A percentile compares a stretch with the other conserved stretches of the same genome.
phyloP scores from a whole-genome alignment of 2,329 filamentous ascomycete species.

The Stachybotrys chartarum region DNA sequence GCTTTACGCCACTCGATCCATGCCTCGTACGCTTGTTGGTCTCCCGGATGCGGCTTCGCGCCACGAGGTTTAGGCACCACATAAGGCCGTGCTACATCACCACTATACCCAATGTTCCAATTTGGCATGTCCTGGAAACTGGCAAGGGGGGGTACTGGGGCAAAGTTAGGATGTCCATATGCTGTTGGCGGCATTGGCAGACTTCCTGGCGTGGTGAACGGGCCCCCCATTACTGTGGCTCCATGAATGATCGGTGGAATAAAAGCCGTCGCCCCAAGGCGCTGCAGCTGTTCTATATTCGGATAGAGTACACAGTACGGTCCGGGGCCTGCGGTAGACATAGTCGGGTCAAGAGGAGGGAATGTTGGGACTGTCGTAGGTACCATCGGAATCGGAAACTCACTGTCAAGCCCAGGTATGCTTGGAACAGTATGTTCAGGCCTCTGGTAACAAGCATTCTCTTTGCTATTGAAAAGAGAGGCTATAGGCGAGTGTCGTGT shows the following conservation, averaged over 20 bases:
- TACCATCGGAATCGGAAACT: neutral
- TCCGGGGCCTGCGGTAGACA: neutral
- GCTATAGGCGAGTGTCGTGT: neutral
- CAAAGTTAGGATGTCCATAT: neutral
- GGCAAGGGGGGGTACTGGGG: neutral
- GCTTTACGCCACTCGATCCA: slow-evolving; percentile 43
- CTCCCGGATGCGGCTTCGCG: slow-evolving; percentile 25
- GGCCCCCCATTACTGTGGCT: neutral
- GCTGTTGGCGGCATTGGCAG: no score
- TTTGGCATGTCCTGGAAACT: neutral
- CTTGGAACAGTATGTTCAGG: neutral
- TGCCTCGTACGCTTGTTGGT: slow-evolving; percentile 39
- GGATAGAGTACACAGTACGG: neutral
- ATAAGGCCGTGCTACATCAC: slow-evolving; percentile 1
- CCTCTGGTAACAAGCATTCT: neutral
- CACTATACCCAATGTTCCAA: neutral
- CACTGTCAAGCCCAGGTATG: neutral
- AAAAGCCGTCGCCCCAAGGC: neutral
- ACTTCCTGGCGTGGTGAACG: neutral
- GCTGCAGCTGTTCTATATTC: neutral
- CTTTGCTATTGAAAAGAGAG: neutral
- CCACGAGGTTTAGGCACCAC: slow-evolving; percentile 31
- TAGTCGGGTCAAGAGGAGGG: neutral
- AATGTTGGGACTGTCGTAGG: neutral
- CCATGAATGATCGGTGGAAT: neutral